Evolutionary conservation across 371 early-diverging fungal species (phyloP).

Genomic region (Saksenaea oblongispora): DNA sequence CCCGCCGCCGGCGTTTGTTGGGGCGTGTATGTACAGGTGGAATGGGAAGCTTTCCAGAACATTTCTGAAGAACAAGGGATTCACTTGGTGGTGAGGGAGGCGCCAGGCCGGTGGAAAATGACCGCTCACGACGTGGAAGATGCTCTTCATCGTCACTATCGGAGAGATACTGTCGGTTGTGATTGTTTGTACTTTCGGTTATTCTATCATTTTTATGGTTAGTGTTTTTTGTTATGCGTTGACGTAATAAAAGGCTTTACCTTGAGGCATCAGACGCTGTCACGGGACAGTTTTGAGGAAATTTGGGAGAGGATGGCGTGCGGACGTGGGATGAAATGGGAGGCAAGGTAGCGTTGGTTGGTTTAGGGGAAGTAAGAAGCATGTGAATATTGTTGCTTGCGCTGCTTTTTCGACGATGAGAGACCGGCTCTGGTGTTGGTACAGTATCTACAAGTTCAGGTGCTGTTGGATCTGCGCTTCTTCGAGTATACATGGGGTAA

Average conservation of each 20-base stretch:
- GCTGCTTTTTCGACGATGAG: conserved; percentile 11
- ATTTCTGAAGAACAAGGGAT: background rate
- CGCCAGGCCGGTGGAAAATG: background rate
- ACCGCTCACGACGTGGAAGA: background rate
- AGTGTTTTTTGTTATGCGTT: no score
- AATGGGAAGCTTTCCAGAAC: background rate
- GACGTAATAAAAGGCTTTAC: no score
- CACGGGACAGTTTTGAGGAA: background rate
- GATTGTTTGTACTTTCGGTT: no score
- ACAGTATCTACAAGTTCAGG: background rate
- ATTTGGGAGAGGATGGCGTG: background rate
- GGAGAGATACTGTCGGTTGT: background rate
- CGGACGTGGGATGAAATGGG: conserved; percentile 6
- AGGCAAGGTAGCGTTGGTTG: conserved; percentile 7
- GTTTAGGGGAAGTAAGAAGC: conserved; percentile 15
- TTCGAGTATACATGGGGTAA: background rate
- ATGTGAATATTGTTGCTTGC: conserved; percentile 9
- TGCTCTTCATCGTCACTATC: background rate
- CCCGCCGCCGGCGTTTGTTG: conserved; percentile 53
- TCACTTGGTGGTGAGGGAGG: background rate
- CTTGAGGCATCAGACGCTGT: background rate
- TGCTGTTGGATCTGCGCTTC: background rate
- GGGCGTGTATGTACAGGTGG: conserved; percentile 11
- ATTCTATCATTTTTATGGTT: no score
- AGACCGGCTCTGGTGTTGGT: background rate